phyloP scores from a whole-genome alignment of 768 basidiomycete genomes.

The Pisolithus tinctorius region DNA sequence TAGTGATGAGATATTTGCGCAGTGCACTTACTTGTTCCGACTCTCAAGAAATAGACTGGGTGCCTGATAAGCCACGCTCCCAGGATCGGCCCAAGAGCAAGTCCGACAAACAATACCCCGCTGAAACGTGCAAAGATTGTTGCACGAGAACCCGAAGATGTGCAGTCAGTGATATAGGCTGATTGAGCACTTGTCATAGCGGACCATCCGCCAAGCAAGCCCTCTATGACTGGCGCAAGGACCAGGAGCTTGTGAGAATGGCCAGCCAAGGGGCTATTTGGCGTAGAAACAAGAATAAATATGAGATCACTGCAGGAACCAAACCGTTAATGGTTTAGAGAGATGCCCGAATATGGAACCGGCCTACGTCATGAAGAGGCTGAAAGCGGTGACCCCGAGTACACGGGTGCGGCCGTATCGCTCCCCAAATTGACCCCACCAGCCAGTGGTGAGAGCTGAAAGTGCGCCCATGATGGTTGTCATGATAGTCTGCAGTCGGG shows the following conservation, averaged over 20 bases:
- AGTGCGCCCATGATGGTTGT: slow-evolving; percentile 72
- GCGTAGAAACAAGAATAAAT: slow-evolving; percentile 72
- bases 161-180: slow-evolving; percentile 71
- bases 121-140: slow-evolving; percentile 61
- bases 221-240: slow-evolving; percentile 73
- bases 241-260: slow-evolving; percentile 73
- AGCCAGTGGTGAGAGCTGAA: slow-evolving; percentile 77
- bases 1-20: background rate
- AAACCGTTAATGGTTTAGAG: slow-evolving; percentile 4
- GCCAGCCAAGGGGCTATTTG: slow-evolving; percentile 47
- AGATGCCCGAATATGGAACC: slow-evolving; percentile 25
- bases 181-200: slow-evolving; percentile 55
- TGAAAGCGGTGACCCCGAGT: slow-evolving; percentile 57
- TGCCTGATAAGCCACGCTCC: slow-evolving; percentile 45
- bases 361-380: slow-evolving; percentile 67
- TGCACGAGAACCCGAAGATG: slow-evolving; percentile 74
- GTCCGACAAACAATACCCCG: slow-evolving; percentile 71
- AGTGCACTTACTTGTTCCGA: slow-evolving; percentile 15
- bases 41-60: slow-evolving; percentile 28
- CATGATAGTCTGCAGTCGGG: slow-evolving; percentile 69
- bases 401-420: slow-evolving; percentile 69
- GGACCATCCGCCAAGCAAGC: slow-evolving; percentile 74
- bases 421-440: slow-evolving; percentile 83
- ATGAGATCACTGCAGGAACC: slow-evolving; percentile 54
- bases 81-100: slow-evolving; percentile 74